Evolutionary conservation across 2,329 filamentous ascomycete genomes (phyloP).

Genomic region (Exophiala calicioides): DNA sequence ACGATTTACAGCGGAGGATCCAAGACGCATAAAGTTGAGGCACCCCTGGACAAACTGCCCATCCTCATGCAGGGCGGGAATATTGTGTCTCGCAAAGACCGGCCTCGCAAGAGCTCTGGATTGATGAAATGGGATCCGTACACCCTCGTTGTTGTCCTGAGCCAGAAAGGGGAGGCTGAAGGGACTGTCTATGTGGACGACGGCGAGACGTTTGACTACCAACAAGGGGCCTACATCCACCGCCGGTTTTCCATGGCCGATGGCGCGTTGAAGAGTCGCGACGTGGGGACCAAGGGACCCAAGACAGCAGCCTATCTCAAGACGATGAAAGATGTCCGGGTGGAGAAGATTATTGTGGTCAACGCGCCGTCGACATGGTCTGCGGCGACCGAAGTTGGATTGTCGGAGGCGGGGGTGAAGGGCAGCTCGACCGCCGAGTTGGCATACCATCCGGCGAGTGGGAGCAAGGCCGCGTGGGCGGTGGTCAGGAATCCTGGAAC

Average conservation of each 20-base stretch:
- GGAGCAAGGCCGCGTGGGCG: slow-evolving; percentile 61
- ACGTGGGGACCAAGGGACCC: slow-evolving; percentile 62
- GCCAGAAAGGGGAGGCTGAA: slow-evolving; percentile 68
- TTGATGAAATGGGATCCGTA: slow-evolving; percentile 95
- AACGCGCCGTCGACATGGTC: slow-evolving; percentile 75
- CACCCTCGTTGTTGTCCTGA: slow-evolving; percentile 78
- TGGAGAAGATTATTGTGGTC: slow-evolving; percentile 83
- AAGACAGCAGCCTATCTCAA: slow-evolving; percentile 75
- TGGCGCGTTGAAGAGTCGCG: slow-evolving; percentile 66
- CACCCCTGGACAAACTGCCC: slow-evolving; percentile 83
- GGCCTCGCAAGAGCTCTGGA: slow-evolving; percentile 77
- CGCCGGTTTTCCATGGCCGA: slow-evolving; percentile 69
- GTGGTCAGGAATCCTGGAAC: slow-evolving; percentile 65
- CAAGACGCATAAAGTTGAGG: slow-evolving; percentile 67
- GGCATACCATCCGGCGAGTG: slow-evolving; percentile 60
- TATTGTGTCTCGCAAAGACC: slow-evolving; percentile 85
- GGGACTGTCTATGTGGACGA: slow-evolving; percentile 91
- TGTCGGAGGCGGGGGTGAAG: slow-evolving; percentile 50
- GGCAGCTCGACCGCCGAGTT: slow-evolving; percentile 54
- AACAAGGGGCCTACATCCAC: slow-evolving; percentile 84
- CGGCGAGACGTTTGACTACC: slow-evolving; percentile 86
- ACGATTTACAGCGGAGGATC: slow-evolving; percentile 71
- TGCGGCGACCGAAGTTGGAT: slow-evolving; percentile 57
- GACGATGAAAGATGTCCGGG: slow-evolving; percentile 71
- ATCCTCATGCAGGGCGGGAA: slow-evolving; percentile 91